phyloP scores from a whole-genome alignment of 2,329 filamentous ascomycete genomes.

The Sarocladium kiliense region DNA sequence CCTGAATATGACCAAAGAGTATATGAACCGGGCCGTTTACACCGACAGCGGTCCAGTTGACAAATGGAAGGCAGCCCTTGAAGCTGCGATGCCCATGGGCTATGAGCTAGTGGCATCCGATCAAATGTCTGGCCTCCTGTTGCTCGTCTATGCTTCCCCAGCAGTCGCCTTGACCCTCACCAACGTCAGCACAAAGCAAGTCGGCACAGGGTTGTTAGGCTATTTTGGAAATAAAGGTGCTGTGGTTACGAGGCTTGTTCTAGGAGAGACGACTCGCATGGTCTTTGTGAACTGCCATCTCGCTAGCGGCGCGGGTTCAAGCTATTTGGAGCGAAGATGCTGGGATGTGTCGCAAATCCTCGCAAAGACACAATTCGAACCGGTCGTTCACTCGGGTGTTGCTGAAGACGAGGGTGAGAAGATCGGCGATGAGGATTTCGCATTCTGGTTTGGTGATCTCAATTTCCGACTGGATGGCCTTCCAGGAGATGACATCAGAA shows the following conservation, averaged over 20 bases:
- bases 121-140: constrained; percentile 78
- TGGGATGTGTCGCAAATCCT: constrained; percentile 85
- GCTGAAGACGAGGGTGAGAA: constrained; percentile 59
- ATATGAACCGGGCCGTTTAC: constrained; percentile 61
- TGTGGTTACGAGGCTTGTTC: constrained; percentile 71
- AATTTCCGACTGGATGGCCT: constrained; percentile 90
- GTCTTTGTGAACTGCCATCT: constrained; percentile 92
- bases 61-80: constrained; percentile 76
- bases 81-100: constrained; percentile 67
- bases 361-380: constrained; percentile 70
- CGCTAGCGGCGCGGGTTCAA: constrained; percentile 76
- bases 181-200: constrained; percentile 73
- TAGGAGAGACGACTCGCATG: constrained; percentile 84
- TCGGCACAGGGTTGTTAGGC: constrained; percentile 85
- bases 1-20: constrained; percentile 72
- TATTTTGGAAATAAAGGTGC: constrained; percentile 97
- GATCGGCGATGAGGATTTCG: constrained; percentile 87
- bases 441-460: constrained; percentile 93
- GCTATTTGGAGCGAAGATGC: constrained; percentile 74
- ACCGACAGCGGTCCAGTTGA: constrained; percentile 65
- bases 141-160: constrained; percentile 82
- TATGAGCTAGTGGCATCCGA: constrained; percentile 75
- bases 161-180: constrained; percentile 68
- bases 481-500: constrained; percentile 83
- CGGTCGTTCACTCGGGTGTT: constrained; percentile 61